These are phyloP conservation scores for Cercophora newfieldiana DNA, from an alignment of 495 filamentous ascomycete species.

Conservation along the genomic window DNA sequence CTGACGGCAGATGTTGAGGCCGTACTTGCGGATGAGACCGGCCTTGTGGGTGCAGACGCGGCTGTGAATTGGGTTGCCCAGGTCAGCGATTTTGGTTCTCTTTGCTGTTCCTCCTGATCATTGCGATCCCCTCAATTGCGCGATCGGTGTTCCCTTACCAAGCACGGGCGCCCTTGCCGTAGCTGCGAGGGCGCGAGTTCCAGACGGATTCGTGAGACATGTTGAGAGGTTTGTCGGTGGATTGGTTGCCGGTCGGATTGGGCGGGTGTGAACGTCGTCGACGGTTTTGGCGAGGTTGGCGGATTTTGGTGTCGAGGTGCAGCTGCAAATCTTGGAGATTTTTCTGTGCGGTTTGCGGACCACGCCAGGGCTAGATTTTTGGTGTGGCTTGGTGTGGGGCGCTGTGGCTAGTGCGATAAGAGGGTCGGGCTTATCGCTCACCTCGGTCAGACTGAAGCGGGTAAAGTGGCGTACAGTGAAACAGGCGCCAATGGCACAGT, in stretches of 20 bases:
- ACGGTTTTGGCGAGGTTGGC: conserved; percentile 14
- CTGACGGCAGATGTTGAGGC: conserved; percentile 98
- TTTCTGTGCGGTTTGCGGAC: conserved; percentile 26
- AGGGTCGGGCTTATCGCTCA: conserved; percentile 9
- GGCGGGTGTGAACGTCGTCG: conserved; percentile 2
- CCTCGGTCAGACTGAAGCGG: not conserved
- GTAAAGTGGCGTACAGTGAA: conserved; percentile 3
- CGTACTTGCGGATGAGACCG: conserved; percentile 98
- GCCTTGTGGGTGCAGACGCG: conserved; percentile 94
- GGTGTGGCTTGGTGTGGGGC: conserved; percentile 23
- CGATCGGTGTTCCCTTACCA: conserved; percentile 64
- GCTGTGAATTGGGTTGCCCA: conserved; percentile 51
- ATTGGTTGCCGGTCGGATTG: conserved; percentile 23
- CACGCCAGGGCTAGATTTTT: conserved; percentile 24
- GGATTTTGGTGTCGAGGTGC: conserved; percentile 15
- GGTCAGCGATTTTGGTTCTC: conserved; percentile 10
- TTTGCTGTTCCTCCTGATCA: not conserved
- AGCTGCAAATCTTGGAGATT: conserved; percentile 30
- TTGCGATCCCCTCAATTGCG: conserved; percentile 6
- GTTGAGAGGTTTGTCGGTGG: conserved; percentile 41
- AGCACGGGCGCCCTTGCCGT: conserved; percentile 88
- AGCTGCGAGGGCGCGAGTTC: conserved; percentile 95
- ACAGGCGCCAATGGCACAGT: conserved; percentile 4
- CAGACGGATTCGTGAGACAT: conserved; percentile 99
- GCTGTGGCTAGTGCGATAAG: conserved; percentile 18